These are phyloP conservation scores for Magnusiomyces fungicola DNA, from an alignment of 1,139 yeast species.

Conservation along the genomic window DNA sequence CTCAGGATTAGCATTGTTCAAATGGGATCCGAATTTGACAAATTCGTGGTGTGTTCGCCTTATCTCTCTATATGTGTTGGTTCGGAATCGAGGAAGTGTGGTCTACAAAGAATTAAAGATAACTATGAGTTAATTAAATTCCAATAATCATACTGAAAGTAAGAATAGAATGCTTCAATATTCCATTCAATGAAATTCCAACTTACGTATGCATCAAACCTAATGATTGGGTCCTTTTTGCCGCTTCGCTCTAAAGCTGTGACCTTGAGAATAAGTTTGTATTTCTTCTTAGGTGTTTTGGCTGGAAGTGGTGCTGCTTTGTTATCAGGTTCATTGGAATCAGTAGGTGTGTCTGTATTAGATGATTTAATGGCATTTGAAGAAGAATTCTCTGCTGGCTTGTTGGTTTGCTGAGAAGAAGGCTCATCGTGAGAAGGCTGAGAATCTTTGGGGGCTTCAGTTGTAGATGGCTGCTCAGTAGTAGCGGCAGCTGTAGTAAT, in stretches of 20 bases:
- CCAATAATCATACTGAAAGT: neutral
- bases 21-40: constrained; percentile 65
- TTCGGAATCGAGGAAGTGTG: constrained; percentile 71
- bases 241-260: constrained; percentile 44
- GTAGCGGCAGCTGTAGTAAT: neutral
- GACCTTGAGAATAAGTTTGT: constrained; percentile 36
- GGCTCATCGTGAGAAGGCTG: too few relatives aligned
- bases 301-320: neutral
- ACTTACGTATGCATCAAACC: constrained; percentile 39
- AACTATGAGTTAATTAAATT: neutral
- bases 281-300: constrained; percentile 19
- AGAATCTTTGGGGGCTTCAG: neutral
- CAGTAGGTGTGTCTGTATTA: too few relatives aligned
- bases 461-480: neutral
- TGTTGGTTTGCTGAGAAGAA: too few relatives aligned
- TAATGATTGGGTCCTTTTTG: constrained; percentile 43
- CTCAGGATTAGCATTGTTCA: constrained; percentile 77
- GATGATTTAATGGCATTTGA: too few relatives aligned
- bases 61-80: constrained; percentile 59
- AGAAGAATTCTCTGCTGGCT: too few relatives aligned
- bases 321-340: neutral
- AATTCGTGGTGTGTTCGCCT: constrained; percentile 79
- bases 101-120: constrained; percentile 27
- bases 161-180: too few relatives aligned
- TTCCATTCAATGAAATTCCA: too few relatives aligned